phyloP scores from a whole-genome alignment of 164 flowering plant species.

The Vitis rupestris region DNA sequence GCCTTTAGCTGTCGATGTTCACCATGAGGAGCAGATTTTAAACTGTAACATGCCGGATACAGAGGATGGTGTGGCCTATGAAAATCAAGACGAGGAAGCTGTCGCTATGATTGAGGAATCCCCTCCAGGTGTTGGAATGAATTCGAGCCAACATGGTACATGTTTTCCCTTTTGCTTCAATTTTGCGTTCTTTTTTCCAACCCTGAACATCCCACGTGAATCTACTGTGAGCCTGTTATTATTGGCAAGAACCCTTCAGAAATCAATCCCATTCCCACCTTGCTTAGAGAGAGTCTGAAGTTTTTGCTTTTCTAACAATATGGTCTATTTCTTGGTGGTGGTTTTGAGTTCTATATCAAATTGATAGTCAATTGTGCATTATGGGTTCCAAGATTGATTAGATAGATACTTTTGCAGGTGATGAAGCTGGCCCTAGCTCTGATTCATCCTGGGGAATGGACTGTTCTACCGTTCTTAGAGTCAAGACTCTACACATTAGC shows the following conservation, averaged over 20 bases:
- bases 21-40: constrained; percentile 34
- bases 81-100: constrained; percentile 43
- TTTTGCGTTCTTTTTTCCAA: neutral
- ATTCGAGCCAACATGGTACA: constrained; percentile 4
- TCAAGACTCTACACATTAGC: constrained; percentile 37
- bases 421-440: constrained; percentile 19
- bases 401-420: constrained; percentile 16
- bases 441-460: constrained; percentile 30
- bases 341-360: neutral
- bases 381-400: neutral
- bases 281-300: too few species aligned
- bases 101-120: constrained; percentile 47
- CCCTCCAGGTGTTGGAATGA: constrained; percentile 15
- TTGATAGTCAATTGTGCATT: neutral
- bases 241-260: too few species aligned
- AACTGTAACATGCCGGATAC: constrained; percentile 33
- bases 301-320: neutral
- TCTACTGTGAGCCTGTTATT: neutral
- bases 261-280: too few species aligned
- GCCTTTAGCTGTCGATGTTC: constrained; percentile 17
- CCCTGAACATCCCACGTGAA: neutral
- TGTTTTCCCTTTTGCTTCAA: neutral
- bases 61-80: constrained; percentile 37
- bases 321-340: neutral
- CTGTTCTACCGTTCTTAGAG: constrained; percentile 27